These are phyloP conservation scores for Daldinia bambusicola DNA, from an alignment of 495 filamentous ascomycete species.

Conservation along the genomic window DNA sequence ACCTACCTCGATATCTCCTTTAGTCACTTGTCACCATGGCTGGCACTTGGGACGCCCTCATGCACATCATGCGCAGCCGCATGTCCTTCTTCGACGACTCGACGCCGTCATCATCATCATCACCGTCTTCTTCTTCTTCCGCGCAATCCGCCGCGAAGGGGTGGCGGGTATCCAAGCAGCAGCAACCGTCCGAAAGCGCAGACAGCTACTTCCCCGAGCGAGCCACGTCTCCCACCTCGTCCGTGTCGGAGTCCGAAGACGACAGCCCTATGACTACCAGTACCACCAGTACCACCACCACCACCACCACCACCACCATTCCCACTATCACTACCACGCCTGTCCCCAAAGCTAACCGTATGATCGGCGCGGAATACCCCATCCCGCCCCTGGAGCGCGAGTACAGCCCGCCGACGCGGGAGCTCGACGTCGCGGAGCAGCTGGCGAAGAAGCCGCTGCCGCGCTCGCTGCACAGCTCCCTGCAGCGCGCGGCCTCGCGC, in stretches of 20 bases:
- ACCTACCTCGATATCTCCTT: constrained; percentile 1
- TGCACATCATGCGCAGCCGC: constrained; percentile 16
- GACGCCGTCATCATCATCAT: background rate
- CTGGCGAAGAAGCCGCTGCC: constrained; percentile 52
- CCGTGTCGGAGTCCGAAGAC: constrained; percentile 34
- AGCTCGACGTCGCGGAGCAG: constrained; percentile 53
- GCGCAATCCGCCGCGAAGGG: constrained; percentile 13
- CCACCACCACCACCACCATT: too few species aligned
- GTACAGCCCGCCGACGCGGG: constrained; percentile 49
- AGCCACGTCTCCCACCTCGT: constrained; percentile 24
- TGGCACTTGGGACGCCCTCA: constrained; percentile 15
- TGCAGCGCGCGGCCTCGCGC: constrained; percentile 48
- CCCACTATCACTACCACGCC: background rate
- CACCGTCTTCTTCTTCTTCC: background rate
- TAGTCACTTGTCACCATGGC: constrained; percentile 4
- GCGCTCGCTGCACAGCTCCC: constrained; percentile 52
- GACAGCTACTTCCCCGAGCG: constrained; percentile 38
- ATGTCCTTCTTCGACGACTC: constrained; percentile 21
- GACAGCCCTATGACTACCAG: constrained; percentile 8
- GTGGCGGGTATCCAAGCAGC: constrained; percentile 13
- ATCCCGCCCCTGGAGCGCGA: constrained; percentile 46
- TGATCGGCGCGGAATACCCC: constrained; percentile 33
- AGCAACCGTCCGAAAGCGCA: constrained; percentile 32
- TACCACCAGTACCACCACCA: too few species aligned
- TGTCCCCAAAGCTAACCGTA: background rate